Evolutionary conservation across 192 early-diverging fungal species (phyloP), one percentile per base, ranked within the genome.

Genomic region (Coemansia sp.): DNA sequence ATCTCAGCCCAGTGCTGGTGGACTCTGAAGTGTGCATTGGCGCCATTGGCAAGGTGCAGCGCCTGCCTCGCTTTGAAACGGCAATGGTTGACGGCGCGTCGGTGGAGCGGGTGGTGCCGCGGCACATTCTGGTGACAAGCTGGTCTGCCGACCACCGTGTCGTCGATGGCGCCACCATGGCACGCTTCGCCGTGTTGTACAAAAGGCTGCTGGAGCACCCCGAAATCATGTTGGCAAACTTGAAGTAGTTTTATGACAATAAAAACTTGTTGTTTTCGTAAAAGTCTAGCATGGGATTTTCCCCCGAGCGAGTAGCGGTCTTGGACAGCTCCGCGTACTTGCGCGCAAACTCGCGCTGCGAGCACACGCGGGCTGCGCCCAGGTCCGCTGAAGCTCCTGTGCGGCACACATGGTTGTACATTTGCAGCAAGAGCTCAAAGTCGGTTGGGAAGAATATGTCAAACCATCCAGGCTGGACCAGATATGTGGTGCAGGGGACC

Each of bases 401-500:
- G 37, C 81, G 76, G 64, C 88, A 87, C 2, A 89, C 78, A 12
- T 63, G 51, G 17, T 81, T 71, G 69, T 98, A 94, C 75, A 98
- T 79, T 32, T 85, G 82, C 57, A 68, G 62, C 64, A 94, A 58
- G 12, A 92, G 70, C 60, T 91, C 91, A 83, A 95, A 99, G 69
- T 99, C 88, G 17, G 94, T 97, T 3, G 96, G 96, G 64, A 97
- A 99, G 73, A 99, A 97, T 43, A 99, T 96, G 64, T 98, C 96
- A 77, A 99, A 99, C 85, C 86, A 96, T 10, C 96, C 96, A 5
- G 93, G 96, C 69, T 93, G 91, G 7, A 99, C 94, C 71, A 99
- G 88, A 58, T 95, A 96, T 0, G 93, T 96, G 23, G 88, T 88
- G 58, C 93, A 94, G 11, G 96, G 88, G 6, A 99, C 88, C 93